phyloP scores from a whole-genome alignment of 306 rosid genomes.

The Vachellia collinsii region DNA sequence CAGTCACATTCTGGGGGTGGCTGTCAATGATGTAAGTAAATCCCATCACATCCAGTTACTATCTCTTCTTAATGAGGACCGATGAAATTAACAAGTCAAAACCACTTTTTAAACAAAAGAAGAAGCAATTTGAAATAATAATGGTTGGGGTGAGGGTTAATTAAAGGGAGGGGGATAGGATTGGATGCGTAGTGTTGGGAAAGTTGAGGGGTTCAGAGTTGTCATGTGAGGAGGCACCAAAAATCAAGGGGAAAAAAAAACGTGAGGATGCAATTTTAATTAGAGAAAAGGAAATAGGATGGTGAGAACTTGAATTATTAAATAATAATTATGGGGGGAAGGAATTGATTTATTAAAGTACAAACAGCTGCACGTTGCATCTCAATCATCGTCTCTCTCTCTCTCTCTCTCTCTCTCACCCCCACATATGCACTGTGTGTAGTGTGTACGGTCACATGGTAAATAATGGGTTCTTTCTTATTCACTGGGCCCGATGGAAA shows the following conservation, averaged over 20 bases:
- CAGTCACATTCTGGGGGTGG: constrained; percentile 10
- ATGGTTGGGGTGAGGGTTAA: too few species aligned
- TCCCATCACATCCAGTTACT: constrained; percentile 12
- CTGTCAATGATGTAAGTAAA: neutral
- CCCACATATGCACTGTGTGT: too few species aligned
- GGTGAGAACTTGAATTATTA: too few species aligned
- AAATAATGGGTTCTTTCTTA: neutral
- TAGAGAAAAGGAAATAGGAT: too few species aligned
- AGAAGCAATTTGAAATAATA: neutral
- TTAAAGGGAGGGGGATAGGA: neutral
- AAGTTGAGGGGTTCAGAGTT: neutral
- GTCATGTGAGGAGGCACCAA: neutral
- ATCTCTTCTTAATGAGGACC: neutral
- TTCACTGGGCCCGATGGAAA: constrained; percentile 9
- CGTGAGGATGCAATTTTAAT: neutral
- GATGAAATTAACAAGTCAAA: constrained; percentile 31
- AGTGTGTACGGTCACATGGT: constrained; percentile 45
- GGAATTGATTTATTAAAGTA: constrained; percentile 35
- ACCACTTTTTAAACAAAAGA: neutral
- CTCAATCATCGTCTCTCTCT: constrained; percentile 28
- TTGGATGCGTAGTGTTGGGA: neutral
- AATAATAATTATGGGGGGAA: neutral
- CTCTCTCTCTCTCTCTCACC: too few species aligned
- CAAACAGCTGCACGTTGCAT: constrained; percentile 55
- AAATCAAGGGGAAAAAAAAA: neutral